Base-by-base conservation (phyloP, 2,329 filamentous ascomycete genomes). In the Albifimbria verrucaria region DNA sequence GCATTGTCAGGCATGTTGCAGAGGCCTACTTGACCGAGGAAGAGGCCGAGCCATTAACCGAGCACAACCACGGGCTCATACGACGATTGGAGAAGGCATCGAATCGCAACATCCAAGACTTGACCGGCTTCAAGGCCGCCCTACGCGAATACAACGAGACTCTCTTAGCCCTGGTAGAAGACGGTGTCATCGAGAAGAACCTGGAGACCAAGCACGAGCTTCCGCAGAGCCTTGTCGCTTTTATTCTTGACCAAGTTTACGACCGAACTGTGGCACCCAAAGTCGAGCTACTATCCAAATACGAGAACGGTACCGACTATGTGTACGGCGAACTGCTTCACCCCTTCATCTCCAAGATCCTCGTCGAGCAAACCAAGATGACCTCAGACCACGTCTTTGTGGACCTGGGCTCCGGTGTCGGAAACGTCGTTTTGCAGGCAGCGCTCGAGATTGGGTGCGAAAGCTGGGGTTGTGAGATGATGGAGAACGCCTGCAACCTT, bases 391-490 rank as follows among this genome's bases (percentile, higher is more conserved):
- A 95, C 62, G 85, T 95, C 36, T 97, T 99, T 68, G 87, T 99
- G 55, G 94, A 99, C 66, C 80, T 99, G 15, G 94, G 94, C 48
- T 97, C 93, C 2, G 94, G 94, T 25, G 94, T 97, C 17, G 94
- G 93, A 47, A 99, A 97, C 66, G 93, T 97, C 3, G 92, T 94
- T 23, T 77, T 99, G 49, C 94, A 99, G 69, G 92, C 93, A 2
- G 94, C 94, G 1, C 81, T 99, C 20, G 90, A 99, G 69, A 86
- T 93, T 50, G 94, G 94, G 18, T 96, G 92, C 68, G 91, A 96
- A 67, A 93, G 89, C 70, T 97, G 92, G 87, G 94, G 94, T 24
- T 96, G 93, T 64, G 94, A 99, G 71, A 90, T 95, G 80, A 96
- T 97, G 91, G 81, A 88, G 53, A 95, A 94, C 56, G 90, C 92